Evolutionary conservation across 2,329 filamentous ascomycete species (phyloP), one percentile per base, ranked within the genome.

Genomic region (Nothophoma quercina): DNA sequence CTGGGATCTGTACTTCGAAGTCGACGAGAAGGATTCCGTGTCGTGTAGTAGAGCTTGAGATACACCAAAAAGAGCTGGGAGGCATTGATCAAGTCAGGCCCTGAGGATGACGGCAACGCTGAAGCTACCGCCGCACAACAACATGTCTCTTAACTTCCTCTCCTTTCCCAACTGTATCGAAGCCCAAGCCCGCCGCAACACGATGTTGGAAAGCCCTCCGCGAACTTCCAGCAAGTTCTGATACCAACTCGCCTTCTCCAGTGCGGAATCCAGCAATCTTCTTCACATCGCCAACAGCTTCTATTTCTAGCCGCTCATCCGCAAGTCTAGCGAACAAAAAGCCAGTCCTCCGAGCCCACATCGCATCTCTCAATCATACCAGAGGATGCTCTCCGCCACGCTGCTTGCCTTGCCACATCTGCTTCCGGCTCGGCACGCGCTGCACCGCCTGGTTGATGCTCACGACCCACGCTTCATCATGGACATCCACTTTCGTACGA

Each of bases 1-100:
- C 50, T 74, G 71, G 71, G 48, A 50, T 3, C 13, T 72, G 49
- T 73, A 74, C 47, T 74, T 73, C 60, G 68, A 69, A 5, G 5
- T 48, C 6, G 38, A 44, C 4, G 33, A 8, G 5, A 21, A 29
- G 3, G 39, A 44, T 2, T 19, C 32, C 2, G 10, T n/a, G 8
- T 26, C 43, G 6, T 48, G 50, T 43, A 23, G 23, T 7, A 34
- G 32, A 12, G 10, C n/a, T 19, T 49, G 45, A 49, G 3, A 28
- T 10, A 28, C 26, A 7, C 9, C 26, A 12, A 12, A 6, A 25
- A n/a, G n/a, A n/a, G n/a, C n/a, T n/a, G n/a, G n/a, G n/a, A n/a
- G n/a, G n/a, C n/a, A n/a, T n/a, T n/a, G n/a, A n/a, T n/a, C n/a
- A n/a, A 16, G 22, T 25, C n/a, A 16, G 22, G 8, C 30, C n/a